Conservation (phyloP, 2,329 filamentous ascomycete species). For the Diaporthe citri region DNA sequence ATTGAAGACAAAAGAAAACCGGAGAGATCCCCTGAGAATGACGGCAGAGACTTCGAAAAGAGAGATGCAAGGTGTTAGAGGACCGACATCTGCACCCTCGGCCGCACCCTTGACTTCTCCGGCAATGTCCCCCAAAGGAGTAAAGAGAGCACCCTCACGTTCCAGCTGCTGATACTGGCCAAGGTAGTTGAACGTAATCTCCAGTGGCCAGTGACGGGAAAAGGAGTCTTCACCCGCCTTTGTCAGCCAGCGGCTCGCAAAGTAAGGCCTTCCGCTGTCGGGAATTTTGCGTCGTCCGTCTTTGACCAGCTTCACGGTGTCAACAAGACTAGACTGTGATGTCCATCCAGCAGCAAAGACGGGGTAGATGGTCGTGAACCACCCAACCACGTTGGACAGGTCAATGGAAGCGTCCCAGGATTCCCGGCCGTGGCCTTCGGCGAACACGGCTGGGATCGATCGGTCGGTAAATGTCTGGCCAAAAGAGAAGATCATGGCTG, state of each 20-base stretch:
- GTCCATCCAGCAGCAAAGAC: conserved; percentile 48
- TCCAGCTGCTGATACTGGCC: conserved; percentile 60
- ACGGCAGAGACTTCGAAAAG: conserved; percentile 6
- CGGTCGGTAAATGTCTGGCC: conserved; percentile 49
- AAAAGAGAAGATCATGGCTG: conserved; percentile 51
- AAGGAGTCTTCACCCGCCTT: not conserved
- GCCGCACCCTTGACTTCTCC: conserved; percentile 40
- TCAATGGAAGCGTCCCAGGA: conserved; percentile 59
- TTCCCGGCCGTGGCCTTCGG: conserved; percentile 58
- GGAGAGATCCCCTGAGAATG: not conserved
- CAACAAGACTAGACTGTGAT: not conserved
- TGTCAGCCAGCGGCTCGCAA: conserved; percentile 9
- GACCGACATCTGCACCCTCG: not conserved
- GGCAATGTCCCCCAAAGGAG: conserved; percentile 45
- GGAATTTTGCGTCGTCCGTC: not conserved
- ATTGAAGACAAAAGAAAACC: not conserved
- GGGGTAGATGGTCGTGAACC: conserved; percentile 71
- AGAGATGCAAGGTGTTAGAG: conserved; percentile 1
- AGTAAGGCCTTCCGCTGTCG: not conserved
- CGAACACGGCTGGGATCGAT: conserved; percentile 50
- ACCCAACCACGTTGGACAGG: conserved; percentile 68
- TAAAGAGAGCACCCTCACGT: conserved; percentile 45
- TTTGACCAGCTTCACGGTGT: conserved; percentile 43
- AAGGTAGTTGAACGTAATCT: conserved; percentile 64
- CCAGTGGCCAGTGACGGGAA: conserved; percentile 53